A percentile compares a stretch with the other conserved stretches of the same genome.
Conservation (phyloP, 164 flowering plant species). For the Annona squamosa region DNA sequence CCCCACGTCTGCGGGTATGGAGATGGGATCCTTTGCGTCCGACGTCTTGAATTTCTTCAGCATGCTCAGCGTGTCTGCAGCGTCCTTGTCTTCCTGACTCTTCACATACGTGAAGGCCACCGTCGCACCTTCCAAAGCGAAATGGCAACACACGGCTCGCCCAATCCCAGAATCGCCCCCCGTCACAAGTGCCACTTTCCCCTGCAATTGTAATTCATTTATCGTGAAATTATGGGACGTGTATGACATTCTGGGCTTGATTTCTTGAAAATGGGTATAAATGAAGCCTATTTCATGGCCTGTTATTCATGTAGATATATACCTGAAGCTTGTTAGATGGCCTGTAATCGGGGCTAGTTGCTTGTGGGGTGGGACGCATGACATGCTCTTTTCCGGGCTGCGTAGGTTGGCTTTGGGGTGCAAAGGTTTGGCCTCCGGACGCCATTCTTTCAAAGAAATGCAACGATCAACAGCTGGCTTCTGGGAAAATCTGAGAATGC, state of each 20-base stretch:
- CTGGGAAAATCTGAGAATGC: no score
- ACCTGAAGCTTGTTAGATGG: conserved; percentile 30
- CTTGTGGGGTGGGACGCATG: conserved; percentile 66
- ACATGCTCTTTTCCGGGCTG: conserved; percentile 69
- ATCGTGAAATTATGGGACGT: no score
- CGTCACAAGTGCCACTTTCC: conserved; percentile 65
- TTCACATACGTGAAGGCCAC: conserved; percentile 80
- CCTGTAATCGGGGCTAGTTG: conserved; percentile 32
- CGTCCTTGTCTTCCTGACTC: conserved; percentile 65
- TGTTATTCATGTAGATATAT: background rate
- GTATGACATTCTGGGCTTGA: no score
- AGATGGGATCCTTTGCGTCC: conserved; percentile 52
- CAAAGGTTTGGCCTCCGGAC: conserved; percentile 32
- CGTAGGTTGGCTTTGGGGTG: conserved; percentile 52
- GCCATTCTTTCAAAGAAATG: conserved; percentile 20
- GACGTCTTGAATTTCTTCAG: conserved; percentile 25
- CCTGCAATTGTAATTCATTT: conserved; percentile 14
- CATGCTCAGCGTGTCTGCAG: conserved; percentile 48
- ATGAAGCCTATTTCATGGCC: no score
- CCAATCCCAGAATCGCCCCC: conserved; percentile 87
- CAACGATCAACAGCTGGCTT: no score
- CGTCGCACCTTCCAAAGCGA: conserved; percentile 65
- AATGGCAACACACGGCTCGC: conserved; percentile 54
- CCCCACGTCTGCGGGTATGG: conserved; percentile 51
- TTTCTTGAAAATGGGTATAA: no score